Evolutionary conservation across 1,284 basidiomycete species (phyloP).

Genomic region (Ustilago hordei): DNA sequence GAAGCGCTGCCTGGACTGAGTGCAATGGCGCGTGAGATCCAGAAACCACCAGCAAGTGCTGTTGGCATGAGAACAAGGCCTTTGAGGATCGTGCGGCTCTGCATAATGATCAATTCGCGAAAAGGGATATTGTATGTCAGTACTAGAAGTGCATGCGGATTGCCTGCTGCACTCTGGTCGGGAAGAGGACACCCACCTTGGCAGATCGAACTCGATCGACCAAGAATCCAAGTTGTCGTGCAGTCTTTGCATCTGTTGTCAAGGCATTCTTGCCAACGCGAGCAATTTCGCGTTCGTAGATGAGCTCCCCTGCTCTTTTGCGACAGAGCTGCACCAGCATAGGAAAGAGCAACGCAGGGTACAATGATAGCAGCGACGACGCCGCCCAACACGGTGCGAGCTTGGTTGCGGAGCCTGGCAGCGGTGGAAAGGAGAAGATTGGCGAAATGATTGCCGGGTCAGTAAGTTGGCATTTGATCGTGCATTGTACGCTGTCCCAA

Average conservation of each 20-base stretch:
- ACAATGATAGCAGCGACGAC: constrained; percentile 64
- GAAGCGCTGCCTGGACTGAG: constrained; percentile 27
- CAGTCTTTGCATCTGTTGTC: constrained; percentile 28
- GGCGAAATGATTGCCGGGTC: not conserved
- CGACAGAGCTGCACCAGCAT: constrained; percentile 76
- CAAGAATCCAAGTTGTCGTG: constrained; percentile 52
- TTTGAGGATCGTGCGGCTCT: constrained; percentile 34
- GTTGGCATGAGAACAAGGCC: constrained; percentile 31
- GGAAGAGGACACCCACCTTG: constrained; percentile 12
- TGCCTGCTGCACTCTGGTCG: not conserved
- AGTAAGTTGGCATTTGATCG: not conserved
- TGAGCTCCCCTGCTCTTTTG: constrained; percentile 71
- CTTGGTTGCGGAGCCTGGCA: constrained; percentile 27
- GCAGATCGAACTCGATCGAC: constrained; percentile 57
- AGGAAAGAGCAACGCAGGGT: constrained; percentile 78
- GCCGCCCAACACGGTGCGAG: constrained; percentile 25
- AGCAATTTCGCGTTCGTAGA: constrained; percentile 29
- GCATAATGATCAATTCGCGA: not conserved
- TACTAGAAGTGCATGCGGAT: not conserved
- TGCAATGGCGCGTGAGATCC: constrained; percentile 41
- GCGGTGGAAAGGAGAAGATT: not conserved
- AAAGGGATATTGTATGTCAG: not conserved
- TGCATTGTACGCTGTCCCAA: not conserved
- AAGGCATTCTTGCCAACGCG: constrained; percentile 22
- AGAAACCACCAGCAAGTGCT: constrained; percentile 30